phyloP scores from a whole-genome alignment of 2,329 filamentous ascomycete species.

The Aureobasidium sp. region DNA sequence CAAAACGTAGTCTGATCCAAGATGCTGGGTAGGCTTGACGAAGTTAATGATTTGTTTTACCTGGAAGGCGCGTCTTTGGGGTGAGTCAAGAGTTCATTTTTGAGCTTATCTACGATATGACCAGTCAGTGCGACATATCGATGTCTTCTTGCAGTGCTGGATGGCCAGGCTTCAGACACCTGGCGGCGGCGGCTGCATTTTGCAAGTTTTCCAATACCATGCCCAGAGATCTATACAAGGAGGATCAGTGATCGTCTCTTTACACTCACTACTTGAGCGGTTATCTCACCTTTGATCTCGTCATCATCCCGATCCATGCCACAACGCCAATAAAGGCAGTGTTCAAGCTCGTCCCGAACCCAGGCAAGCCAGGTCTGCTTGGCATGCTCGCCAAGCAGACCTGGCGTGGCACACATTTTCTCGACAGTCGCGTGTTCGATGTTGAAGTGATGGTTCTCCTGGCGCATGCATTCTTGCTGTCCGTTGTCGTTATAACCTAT shows the following conservation, averaged over 20 bases:
- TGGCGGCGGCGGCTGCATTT: neutral
- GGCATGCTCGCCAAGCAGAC: neutral
- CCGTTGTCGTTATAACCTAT: neutral
- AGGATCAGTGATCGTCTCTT: neutral
- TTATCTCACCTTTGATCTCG: neutral
- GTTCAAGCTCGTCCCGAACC: neutral
- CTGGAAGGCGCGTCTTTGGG: no score
- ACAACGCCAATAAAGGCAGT: neutral
- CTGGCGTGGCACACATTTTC: no score
- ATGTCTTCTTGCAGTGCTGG: no score
- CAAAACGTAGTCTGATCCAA: no score
- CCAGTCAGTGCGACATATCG: no score
- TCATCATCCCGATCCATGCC: neutral
- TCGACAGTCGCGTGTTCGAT: neutral
- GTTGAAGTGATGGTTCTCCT: neutral
- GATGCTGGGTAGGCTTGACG: no score
- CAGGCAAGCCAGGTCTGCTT: neutral
- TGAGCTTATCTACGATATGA: no score
- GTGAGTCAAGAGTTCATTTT: no score
- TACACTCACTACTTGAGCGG: neutral
- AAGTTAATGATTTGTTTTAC: no score
- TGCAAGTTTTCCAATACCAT: neutral
- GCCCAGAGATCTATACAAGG: neutral
- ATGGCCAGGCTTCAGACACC: no score
- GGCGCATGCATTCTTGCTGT: neutral